Base-by-base conservation (phyloP, 164 flowering plant genomes). In the Tetracentron sinense region DNA sequence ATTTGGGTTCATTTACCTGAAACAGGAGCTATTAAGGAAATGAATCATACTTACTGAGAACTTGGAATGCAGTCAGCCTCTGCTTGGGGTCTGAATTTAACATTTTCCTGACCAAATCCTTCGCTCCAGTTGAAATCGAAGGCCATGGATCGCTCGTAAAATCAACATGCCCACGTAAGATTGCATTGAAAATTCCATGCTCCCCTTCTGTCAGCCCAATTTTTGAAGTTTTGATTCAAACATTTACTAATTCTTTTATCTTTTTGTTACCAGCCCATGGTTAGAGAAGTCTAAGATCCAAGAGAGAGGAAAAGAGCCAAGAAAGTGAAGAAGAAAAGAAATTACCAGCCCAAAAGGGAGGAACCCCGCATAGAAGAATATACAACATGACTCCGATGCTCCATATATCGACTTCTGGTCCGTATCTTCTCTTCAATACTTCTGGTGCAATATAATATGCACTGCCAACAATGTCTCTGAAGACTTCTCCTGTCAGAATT, bases 371-470 rank as follows among this genome's bases (percentile, higher is more conserved):
- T 3, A 79, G 77, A 61, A 79, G 74, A 63, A 79, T 76, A 66
- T 76, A 79, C 33, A 76, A 30, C 35, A 79, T 76, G 21, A 76
- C 82, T 7, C 83, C 83, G 8, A 76, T 71, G 68, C 80, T 79
- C 80, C 83, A 79, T 15, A 79, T 69, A 62, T 77, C 83, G 29
- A 75, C 80, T 48, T 74, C 77, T 56, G 75, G 75, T 42, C 70
- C 65, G 60, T 79, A 79, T 2, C 78, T 74, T 22, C 80, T 76
- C 1, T 59, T 26, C 56, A 79, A 70, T 7, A 79, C 83, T 59
- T 79, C 83, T 16, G 80, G 83, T 44, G 83, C 83, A 19, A 79
- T 74, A 58, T 79, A 79, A 70, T 73, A 79, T 14, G 83, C 76
- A 49, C 83, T 79, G 1, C 83, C 83, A 53, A 77, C 83, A 35